Percentiles rank a stretch among this genome's conserved stretches.
Conservation (phyloP, 129 eudicot genomes). For the Flaveria linearis region DNA sequence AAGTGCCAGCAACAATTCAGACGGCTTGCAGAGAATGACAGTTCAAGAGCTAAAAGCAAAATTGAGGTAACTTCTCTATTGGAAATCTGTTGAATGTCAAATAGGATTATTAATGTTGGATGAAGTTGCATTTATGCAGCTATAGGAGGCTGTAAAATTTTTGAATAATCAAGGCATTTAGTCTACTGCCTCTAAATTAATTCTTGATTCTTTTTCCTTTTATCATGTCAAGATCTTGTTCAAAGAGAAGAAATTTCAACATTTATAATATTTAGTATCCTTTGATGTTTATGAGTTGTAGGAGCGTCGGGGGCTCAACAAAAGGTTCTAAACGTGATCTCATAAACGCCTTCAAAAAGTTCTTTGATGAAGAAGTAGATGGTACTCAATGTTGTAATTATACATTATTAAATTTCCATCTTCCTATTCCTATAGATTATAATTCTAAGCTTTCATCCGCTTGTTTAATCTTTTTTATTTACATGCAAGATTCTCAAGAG, state of each 20-base stretch:
- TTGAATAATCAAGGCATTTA: neutral
- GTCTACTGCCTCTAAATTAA: neutral
- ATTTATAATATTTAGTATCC: neutral
- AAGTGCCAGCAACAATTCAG: conserved; percentile 26
- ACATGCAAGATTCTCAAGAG: conserved; percentile 33
- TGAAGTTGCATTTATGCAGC: neutral
- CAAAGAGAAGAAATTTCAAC: neutral
- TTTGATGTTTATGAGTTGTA: conserved; percentile 39
- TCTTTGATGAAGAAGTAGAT: conserved; percentile 32
- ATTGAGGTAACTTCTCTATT: conserved; percentile 37
- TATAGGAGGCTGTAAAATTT: neutral
- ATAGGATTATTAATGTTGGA: neutral
- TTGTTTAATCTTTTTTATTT: conserved; percentile 1
- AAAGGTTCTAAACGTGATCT: conserved; percentile 72
- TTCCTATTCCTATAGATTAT: too few relatives aligned
- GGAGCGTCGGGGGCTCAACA: conserved; percentile 66
- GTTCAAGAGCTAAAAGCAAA: conserved; percentile 53
- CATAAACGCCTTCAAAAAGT: conserved; percentile 52
- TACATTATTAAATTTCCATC: neutral
- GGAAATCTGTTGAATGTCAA: neutral
- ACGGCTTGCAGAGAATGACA: conserved; percentile 46
- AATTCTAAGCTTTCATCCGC: neutral
- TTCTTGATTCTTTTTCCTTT: conserved; percentile 4
- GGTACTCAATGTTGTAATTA: conserved; percentile 44
- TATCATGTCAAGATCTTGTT: conserved; percentile 11